Evolutionary conservation across 805 yeast genomes (phyloP).

Genomic region (Saturnispora diversa): DNA sequence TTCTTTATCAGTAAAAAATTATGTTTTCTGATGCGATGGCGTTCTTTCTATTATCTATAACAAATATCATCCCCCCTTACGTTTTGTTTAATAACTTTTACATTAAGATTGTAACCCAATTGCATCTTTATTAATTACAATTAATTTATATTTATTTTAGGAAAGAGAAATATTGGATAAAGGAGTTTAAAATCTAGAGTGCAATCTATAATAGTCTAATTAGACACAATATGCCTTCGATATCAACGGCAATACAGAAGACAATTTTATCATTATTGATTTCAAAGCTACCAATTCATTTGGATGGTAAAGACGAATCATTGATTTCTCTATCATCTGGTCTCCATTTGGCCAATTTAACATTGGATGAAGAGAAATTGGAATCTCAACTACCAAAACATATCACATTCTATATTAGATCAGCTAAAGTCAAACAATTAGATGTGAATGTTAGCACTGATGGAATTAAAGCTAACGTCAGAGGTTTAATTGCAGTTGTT

Average conservation of each 20-base stretch:
- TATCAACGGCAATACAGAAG: slow-evolving; percentile 14
- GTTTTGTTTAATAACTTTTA: too few species aligned
- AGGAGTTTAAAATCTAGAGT: too few species aligned
- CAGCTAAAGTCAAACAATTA: slow-evolving; percentile 11
- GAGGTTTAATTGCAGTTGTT: slow-evolving; percentile 9
- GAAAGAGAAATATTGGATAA: too few species aligned
- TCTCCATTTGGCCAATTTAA: slow-evolving; percentile 11
- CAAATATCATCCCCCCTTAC: too few species aligned
- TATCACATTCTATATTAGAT: slow-evolving; percentile 11
- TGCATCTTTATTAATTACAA: too few species aligned
- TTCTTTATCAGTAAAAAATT: too few species aligned
- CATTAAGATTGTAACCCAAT: too few species aligned
- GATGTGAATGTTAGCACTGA: slow-evolving; percentile 10
- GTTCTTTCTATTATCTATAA: not conserved
- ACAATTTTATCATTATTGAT: slow-evolving; percentile 11
- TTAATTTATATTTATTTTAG: not conserved
- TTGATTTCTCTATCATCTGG: slow-evolving; percentile 10
- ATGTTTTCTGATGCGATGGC: too few species aligned
- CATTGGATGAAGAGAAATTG: slow-evolving; percentile 15
- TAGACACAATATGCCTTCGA: slow-evolving; percentile 15
- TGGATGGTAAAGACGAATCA: slow-evolving; percentile 12
- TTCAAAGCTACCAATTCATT: slow-evolving; percentile 14
- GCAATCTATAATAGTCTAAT: too few species aligned
- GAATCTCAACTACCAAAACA: slow-evolving; percentile 12
- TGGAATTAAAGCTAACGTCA: slow-evolving; percentile 10